Base-by-base conservation (phyloP, 2,329 filamentous ascomycete species). In the Talaromyces sp. region DNA sequence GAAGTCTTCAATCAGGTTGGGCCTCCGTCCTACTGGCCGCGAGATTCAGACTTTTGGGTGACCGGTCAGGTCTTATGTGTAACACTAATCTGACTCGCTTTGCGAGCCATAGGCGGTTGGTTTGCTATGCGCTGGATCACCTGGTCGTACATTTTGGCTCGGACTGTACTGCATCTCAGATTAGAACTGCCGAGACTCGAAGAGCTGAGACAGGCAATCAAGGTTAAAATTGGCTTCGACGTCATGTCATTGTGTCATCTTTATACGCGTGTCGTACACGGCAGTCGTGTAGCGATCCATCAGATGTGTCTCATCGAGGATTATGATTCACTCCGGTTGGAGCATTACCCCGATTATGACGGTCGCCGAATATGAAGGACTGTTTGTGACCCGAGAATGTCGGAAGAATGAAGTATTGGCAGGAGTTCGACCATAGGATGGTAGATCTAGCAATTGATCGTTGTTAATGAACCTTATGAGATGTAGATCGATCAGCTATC, bases 1-100 rank as follows among this genome's bases (percentile, higher is more conserved):
- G 33, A 45, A 54, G 35, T 22, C 31, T 63, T 22, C 63, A 45
- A 56, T 58, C 43, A 45, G 49, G 22, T 64, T 64, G 63, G 63
- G 63, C 57, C 35, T 43, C 52, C 25, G 15, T 22, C 15, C 19
- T 54, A 64, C 43, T 64, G 56, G 62, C 43, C 41, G 17, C 27
- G 27, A 33, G 41, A 47, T 61, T 35, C 45, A 61, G 37, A 54
- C 10, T 19, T 19, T 35, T 19, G 7, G 17, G 9, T 56, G 31
- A 22, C n/a, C 13, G 52, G 31, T 13, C n/a, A 56, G 13, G 17
- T 37, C 31, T 35, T 15, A 33, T 56, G 52, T 22, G 52, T 37
- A 56, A 56, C 52, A 22, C n/a, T 37, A 9, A 15, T 39, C 52
- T 56, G 52, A 22, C 19, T 56, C 25, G 39, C 52, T 15, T 56